A percentile compares a stretch with the other conserved stretches of the same genome.
phyloP scores from a whole-genome alignment of 148 eudicot genomes.

The Selenicereus undatus region DNA sequence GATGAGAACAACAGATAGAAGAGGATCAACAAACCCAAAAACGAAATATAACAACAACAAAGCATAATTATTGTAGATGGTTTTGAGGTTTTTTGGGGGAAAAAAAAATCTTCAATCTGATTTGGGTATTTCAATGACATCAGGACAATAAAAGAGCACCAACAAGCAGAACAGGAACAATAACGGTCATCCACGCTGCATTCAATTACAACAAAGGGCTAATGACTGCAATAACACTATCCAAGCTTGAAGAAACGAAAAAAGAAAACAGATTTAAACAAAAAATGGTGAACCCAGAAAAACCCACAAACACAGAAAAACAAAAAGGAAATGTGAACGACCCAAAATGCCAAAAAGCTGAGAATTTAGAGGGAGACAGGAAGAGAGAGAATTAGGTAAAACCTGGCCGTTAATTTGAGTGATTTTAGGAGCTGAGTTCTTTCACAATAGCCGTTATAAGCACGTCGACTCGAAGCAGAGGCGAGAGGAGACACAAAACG shows the following conservation, averaged over 20 bases:
- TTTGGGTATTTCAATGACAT: background rate
- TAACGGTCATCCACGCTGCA: too few species aligned
- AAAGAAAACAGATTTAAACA: background rate
- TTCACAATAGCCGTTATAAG: background rate
- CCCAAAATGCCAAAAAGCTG: constrained; percentile 13
- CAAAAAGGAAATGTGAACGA: background rate
- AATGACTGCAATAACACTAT: background rate
- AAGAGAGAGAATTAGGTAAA: background rate
- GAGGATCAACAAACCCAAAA: background rate
- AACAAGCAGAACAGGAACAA: background rate
- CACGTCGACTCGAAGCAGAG: background rate
- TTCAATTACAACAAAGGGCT: background rate
- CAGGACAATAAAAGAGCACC: background rate
- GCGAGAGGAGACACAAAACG: background rate
- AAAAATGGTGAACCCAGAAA: background rate
- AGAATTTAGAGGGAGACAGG: background rate
- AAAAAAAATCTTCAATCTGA: background rate
- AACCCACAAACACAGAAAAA: constrained; percentile 13
- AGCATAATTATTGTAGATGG: background rate
- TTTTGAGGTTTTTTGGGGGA: too few species aligned
- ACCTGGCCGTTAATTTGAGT: background rate
- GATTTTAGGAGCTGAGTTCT: background rate
- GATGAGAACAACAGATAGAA: background rate
- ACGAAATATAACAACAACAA: background rate
- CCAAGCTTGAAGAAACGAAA: background rate